Base-by-base conservation (phyloP, 768 basidiomycete genomes). In the Lactarius indigo region DNA sequence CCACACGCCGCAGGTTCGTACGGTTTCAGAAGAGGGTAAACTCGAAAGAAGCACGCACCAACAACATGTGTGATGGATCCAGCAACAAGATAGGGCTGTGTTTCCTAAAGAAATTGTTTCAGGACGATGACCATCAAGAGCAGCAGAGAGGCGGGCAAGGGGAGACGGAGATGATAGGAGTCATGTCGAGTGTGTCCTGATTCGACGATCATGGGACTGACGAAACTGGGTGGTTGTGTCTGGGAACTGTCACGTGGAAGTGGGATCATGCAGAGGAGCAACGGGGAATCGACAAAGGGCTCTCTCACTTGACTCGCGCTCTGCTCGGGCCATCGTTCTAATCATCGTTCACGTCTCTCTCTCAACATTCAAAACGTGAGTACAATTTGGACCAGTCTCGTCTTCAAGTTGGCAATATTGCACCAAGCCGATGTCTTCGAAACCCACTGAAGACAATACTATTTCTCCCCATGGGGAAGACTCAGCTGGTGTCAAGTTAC, bases 11-110 rank as follows among this genome's bases (percentile, higher is more conserved):
- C 23, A 33, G 52, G 52, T 39, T 47, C 23, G 50, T 44, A 61
- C 33, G 39, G 41, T 47, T 50, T 31, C 5, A 44, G 33, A 64
- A 35, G 41, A 63, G 64, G 52, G 42, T 30, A 52, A 56, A 64
- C 58, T 63, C 56, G 41, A 39, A 59, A 30, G 58, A 44, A 56
- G 63, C 62, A 44, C 60, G 63, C 26, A 64, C 42, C 39, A 5
- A 68, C 41, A 59, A 68, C 66, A 68, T 64, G 66, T 54, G 52
- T 64, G 66, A 68, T 68, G 66, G 57, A 59, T 56, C 62, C 66
- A n/a, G 64, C 52, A 55, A 23, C 61, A 42, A 56, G 62, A 59
- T 33, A 59, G 54, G 57, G 52, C 54, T 23, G 39, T 58, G 39
- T 55, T 59, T 44, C n/a, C 50, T 41, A 33, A 54, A 57, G 52